These are phyloP conservation scores for Quercus alba DNA, from an alignment of 306 rosid genomes.

Conservation along the genomic window DNA sequence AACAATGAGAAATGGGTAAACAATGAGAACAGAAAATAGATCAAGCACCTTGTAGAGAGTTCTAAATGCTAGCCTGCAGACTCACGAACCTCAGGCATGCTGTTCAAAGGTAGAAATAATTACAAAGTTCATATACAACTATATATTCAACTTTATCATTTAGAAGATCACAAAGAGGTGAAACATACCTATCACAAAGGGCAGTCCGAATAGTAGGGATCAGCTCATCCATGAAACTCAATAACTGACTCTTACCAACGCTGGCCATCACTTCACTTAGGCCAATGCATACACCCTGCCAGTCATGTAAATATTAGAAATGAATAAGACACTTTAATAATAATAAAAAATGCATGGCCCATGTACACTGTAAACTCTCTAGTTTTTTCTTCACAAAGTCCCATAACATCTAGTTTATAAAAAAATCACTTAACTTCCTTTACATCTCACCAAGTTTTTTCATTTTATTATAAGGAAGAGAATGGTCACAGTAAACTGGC, in stretches of 20 bases:
- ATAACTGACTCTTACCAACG: conserved; percentile 82
- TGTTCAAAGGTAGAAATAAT: conserved; percentile 31
- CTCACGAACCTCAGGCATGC: conserved; percentile 82
- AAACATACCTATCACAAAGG: conserved; percentile 81
- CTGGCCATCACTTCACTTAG: conserved; percentile 96
- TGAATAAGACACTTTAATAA: background rate
- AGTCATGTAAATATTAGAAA: background rate
- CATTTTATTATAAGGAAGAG: background rate
- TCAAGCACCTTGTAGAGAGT: conserved; percentile 80
- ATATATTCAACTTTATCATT: background rate
- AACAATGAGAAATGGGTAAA: too few relatives aligned
- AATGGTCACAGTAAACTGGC: background rate
- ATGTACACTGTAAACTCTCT: background rate
- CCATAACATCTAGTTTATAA: too few relatives aligned
- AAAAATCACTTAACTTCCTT: background rate
- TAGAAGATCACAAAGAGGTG: conserved; percentile 9
- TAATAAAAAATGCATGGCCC: background rate
- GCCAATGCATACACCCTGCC: conserved; percentile 94
- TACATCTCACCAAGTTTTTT: background rate
- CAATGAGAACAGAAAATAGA: background rate
- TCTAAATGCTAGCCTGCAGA: conserved; percentile 96
- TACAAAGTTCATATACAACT: background rate
- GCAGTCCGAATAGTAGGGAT: conserved; percentile 92
- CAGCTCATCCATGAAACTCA: conserved; percentile 93
- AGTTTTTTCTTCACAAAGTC: background rate